These are phyloP conservation scores for Cyclanthera cordifolia DNA, from an alignment of 306 rosid species.

Conservation along the genomic window DNA sequence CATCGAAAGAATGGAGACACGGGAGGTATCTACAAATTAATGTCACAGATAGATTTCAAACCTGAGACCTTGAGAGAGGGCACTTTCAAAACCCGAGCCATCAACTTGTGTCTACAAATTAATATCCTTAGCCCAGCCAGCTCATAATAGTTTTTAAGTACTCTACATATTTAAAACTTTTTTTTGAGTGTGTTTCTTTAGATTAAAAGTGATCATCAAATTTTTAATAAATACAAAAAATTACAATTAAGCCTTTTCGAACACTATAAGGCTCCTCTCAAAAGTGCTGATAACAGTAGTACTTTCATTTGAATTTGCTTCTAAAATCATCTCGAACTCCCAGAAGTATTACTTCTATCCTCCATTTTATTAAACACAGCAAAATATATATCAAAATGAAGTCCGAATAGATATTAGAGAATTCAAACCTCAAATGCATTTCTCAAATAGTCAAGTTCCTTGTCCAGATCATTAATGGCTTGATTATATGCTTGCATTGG, in stretches of 20 bases:
- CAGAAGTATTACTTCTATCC: neutral
- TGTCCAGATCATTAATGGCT: constrained; percentile 83
- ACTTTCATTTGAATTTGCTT: neutral
- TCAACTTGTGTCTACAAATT: too few species aligned
- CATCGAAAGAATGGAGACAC: too few species aligned
- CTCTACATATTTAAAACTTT: neutral
- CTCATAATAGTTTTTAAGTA: neutral
- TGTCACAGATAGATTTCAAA: too few species aligned
- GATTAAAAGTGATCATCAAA: too few species aligned
- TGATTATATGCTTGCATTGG: constrained; percentile 97
- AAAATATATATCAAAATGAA: neutral
- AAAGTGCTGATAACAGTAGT: neutral
- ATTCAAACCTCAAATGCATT: constrained; percentile 55
- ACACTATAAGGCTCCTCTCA: neutral
- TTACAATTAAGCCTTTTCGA: neutral
- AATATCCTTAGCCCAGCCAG: too few species aligned
- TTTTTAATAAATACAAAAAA: too few species aligned
- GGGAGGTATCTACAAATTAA: too few species aligned
- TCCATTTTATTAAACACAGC: neutral
- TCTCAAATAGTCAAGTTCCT: constrained; percentile 71
- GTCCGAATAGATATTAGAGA: neutral
- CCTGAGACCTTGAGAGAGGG: too few species aligned
- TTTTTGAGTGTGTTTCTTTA: too few species aligned
- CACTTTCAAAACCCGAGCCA: too few species aligned
- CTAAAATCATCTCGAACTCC: neutral